These are phyloP conservation scores for Lolium multiflorum DNA, from an alignment of 176 grass and related monocot genomes.

Conservation along the genomic window DNA sequence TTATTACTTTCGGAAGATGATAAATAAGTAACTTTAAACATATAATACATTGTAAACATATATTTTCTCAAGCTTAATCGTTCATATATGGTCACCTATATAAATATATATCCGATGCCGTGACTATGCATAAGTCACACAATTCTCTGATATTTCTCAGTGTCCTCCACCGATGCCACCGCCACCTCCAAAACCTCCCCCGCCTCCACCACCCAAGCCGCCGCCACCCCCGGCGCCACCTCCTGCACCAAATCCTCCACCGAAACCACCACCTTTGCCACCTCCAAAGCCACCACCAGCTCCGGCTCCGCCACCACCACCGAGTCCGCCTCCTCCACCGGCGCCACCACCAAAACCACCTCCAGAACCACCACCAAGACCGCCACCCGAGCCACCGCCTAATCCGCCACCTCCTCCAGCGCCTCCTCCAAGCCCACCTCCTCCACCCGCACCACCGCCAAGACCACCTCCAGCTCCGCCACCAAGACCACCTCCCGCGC, in stretches of 20 bases:
- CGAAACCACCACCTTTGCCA: background rate
- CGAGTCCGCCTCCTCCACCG: background rate
- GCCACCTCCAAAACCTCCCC: conserved; percentile 5
- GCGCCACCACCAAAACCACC: background rate
- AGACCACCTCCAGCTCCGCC: background rate
- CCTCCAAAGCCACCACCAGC: background rate
- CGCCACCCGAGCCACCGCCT: conserved; percentile 5
- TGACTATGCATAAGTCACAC: background rate
- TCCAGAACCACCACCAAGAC: conserved; percentile 16
- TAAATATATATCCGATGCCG: background rate
- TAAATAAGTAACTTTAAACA: conserved; percentile 31
- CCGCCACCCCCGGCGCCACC: background rate
- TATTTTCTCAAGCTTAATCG: background rate
- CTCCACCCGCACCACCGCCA: background rate
- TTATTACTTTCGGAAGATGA: conserved; percentile 35
- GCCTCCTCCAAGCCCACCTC: background rate
- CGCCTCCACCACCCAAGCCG: conserved; percentile 14
- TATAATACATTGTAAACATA: background rate
- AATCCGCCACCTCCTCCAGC: conserved; percentile 24
- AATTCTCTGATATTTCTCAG: background rate
- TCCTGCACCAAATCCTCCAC: background rate
- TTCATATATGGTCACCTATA: background rate
- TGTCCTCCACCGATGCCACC: background rate
- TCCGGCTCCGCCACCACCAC: conserved; percentile 29
- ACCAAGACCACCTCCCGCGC: background rate